These are phyloP conservation scores for Pharus latifolius DNA, from an alignment of 176 grass and related monocot species.

Conservation along the genomic window DNA sequence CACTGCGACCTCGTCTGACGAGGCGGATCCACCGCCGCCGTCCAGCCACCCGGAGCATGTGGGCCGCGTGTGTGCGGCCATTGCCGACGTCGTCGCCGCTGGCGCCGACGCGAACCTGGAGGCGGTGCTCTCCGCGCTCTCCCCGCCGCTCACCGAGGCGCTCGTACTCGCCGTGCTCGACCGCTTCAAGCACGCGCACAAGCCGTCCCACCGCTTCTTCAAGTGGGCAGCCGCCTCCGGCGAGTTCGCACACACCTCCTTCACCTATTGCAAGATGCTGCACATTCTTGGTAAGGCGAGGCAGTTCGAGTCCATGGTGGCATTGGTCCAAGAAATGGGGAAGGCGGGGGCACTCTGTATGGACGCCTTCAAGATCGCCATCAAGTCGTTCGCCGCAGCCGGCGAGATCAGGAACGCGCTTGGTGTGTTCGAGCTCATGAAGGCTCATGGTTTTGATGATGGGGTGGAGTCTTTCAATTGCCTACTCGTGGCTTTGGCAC, in stretches of 20 bases:
- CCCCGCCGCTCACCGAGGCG: constrained; percentile 23
- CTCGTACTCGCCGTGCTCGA: constrained; percentile 40
- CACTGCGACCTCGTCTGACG: too few relatives aligned
- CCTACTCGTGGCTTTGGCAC: constrained; percentile 50
- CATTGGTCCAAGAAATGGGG: constrained; percentile 73
- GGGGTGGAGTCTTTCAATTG: constrained; percentile 83
- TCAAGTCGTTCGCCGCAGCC: constrained; percentile 37
- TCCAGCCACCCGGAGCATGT: constrained; percentile 8
- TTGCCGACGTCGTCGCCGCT: constrained; percentile 29
- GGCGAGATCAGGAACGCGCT: constrained; percentile 75
- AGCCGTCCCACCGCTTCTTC: constrained; percentile 47
- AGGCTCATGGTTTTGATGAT: constrained; percentile 41
- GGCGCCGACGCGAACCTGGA: constrained; percentile 33
- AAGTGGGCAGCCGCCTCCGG: constrained; percentile 27
- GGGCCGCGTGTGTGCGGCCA: constrained; percentile 43
- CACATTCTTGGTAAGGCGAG: constrained; percentile 51
- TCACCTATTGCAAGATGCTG: constrained; percentile 73
- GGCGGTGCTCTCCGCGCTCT: constrained; percentile 21
- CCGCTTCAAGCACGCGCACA: constrained; percentile 47
- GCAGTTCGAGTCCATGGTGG: constrained; percentile 68
- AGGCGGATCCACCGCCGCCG: background rate
- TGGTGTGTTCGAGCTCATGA: constrained; percentile 66
- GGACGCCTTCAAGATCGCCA: constrained; percentile 79
- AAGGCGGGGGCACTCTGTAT: constrained; percentile 35
- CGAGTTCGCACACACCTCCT: constrained; percentile 25